A percentile compares a stretch with the other conserved stretches of the same genome.
Conservation (phyloP, 768 basidiomycete species). For the Collybia nuda region DNA sequence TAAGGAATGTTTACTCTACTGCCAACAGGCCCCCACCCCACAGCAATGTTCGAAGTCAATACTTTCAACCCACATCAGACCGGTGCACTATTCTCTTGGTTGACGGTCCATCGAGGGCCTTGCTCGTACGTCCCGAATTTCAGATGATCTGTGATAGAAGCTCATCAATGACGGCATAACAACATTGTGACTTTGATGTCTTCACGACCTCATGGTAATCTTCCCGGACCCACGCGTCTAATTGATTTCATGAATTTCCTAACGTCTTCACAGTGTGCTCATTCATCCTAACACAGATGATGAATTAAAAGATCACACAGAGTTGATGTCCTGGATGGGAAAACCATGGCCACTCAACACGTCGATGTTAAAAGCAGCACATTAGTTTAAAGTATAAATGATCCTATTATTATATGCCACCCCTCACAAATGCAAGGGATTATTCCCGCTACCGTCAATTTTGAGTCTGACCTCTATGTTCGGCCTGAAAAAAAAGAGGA, state of each 20-base stretch:
- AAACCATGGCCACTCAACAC: constrained; percentile 53
- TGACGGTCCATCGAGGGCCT: constrained; percentile 66
- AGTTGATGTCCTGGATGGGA: constrained; percentile 68
- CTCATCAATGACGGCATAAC: not conserved
- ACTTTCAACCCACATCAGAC: constrained; percentile 67
- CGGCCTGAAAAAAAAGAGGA: too few relatives aligned
- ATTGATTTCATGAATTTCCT: not conserved
- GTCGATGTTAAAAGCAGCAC: constrained; percentile 30
- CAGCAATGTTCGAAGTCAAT: constrained; percentile 73
- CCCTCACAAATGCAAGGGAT: not conserved
- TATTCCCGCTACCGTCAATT: too few relatives aligned
- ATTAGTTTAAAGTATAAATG: not conserved
- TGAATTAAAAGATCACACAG: constrained; percentile 57
- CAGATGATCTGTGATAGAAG: not conserved
- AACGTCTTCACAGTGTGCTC: constrained; percentile 45
- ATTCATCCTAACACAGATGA: constrained; percentile 72
- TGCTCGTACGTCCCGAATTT: constrained; percentile 56
- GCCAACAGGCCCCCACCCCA: constrained; percentile 58
- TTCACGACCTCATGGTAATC: too few relatives aligned
- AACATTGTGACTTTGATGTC: too few relatives aligned
- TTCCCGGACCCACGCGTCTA: too few relatives aligned
- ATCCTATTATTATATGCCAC: not conserved
- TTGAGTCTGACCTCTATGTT: too few relatives aligned
- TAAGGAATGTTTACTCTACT: not conserved
- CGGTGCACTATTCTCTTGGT: constrained; percentile 67